Base-by-base conservation (phyloP, 2,329 filamentous ascomycete genomes). In the Fusarium sp. region DNA sequence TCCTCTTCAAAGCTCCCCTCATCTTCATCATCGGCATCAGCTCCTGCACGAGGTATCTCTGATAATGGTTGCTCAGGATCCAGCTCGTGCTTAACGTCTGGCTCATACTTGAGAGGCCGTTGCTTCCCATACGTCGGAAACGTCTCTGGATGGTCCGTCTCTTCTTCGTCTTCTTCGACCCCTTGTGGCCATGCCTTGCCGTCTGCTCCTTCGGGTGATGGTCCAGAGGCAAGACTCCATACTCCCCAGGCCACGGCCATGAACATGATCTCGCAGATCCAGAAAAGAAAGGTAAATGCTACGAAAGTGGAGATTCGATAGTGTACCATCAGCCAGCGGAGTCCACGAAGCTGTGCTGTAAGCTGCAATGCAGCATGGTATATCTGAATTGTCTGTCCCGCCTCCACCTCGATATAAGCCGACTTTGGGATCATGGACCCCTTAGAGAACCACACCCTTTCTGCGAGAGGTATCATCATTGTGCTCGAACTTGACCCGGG, bases 301-400 rank as follows among this genome's bases (percentile, higher is more conserved):
- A 91, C 57, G 63, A 93, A 93, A 5, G 89, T 89, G 2, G 88
- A 78, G 34, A 96, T 75, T 11, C 91, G 88, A 81, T 95, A 90
- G 66, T 93, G 89, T 74, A 96, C 96, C 92, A 99, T 97, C 60
- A 94, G 74, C 88, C 91, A 96, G 53, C 91, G 83, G 65, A 97
- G 78, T 0, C 95, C 95, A 10, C 86, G 85, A 69, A 97, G 89
- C 58, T 89, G 86, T 4, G 95, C 94, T 27, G 86, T 89, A 67
- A 98, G 88, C 3, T 85, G 86, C 33, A 97, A 84, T 13, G 80
- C 81, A 4, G 87, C 89, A 18, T 82, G 82, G 77, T 97, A 97
- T 6, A 97, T 87, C 77, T 97, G 92, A 74, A 97, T 84, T 4
- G 83, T 83, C 70, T 89, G 85, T 4, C 86, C 86, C 18, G 89